Evolutionary conservation across 169 alveolate species (phyloP), one percentile per base, ranked within the genome.

Genomic region (Plasmodium inui): DNA sequence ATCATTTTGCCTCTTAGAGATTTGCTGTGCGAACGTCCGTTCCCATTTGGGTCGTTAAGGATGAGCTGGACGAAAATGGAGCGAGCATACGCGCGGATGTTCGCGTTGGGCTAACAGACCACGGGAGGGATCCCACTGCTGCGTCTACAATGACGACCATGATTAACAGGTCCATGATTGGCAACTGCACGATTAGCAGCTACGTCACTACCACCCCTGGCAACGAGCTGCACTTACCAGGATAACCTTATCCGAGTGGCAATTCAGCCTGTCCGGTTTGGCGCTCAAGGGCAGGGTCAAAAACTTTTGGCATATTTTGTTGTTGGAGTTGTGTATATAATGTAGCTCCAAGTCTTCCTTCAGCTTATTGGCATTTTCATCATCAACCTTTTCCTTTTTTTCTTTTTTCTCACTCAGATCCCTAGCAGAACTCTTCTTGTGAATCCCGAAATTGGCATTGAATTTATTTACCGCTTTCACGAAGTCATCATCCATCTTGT

Each of bases 401-500:
- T 32, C 28, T n/a, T 53, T 46, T 44, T n/a, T 55, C 26, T 86
- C 44, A 22, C 70, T 34, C 19, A 53, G 28, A 37, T 55, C 53
- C 5, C 44, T 86, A 14, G n/a, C 32, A 55, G 67, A 12, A 76
- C 28, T 76, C 30, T 50, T 74, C 71, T 78, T 86, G 81, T 57
- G 37, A 79, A 50, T 78, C 61, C 32, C 19, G 41, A 76, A 79
- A 19, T 86, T 86, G 7, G 93, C 34, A 37, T 86, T 86, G 17
- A 86, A 86, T 86, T 86, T 86, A 53, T 86, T 86, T 9, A 86
- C 28, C 79, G 93, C 93, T 39, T 82, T 76, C n/a, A 57, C 46
- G 72, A 86, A 86, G 50, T 86, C 93, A 86, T 86, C 93, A 78
- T 86, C 93, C 93, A 86, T 86, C 17, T 70, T 86, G 8, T 72